These are phyloP conservation scores for Macrocybe sp. DNA, from an alignment of 1,284 basidiomycete genomes.

Conservation along the genomic window DNA sequence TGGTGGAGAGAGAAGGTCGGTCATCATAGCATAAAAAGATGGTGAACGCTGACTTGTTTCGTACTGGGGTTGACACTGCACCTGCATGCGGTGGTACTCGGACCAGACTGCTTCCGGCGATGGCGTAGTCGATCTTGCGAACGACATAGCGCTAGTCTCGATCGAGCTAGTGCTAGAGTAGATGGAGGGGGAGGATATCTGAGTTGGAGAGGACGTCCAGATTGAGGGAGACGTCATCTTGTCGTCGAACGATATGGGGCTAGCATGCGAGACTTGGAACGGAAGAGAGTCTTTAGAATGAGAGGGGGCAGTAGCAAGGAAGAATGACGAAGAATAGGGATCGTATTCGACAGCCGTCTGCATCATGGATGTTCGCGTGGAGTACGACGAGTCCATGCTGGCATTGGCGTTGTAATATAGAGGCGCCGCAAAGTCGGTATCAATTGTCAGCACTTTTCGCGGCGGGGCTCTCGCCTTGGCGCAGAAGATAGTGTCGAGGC, in stretches of 20 bases:
- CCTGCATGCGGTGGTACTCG: constrained; percentile 23
- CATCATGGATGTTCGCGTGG: constrained; percentile 57
- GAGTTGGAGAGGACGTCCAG: constrained; percentile 32
- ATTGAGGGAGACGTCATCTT: constrained; percentile 41
- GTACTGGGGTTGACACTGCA: constrained; percentile 25
- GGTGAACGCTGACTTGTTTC: constrained; percentile 41
- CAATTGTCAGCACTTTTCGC: constrained; percentile 49
- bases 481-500: constrained; percentile 36
- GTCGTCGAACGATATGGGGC: constrained; percentile 33
- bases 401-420: constrained; percentile 49
- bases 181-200: constrained; percentile 34
- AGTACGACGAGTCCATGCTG: constrained; percentile 43
- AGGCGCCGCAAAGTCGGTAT: constrained; percentile 46
- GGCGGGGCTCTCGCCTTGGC: constrained; percentile 27
- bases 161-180: constrained; percentile 33
- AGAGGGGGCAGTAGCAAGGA: constrained; percentile 39
- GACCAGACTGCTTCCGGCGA: constrained; percentile 35
- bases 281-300: constrained; percentile 34
- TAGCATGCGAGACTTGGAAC: constrained; percentile 31
- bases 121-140: constrained; percentile 32
- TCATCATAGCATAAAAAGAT: constrained; percentile 33
- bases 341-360: constrained; percentile 66
- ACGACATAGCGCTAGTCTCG: constrained; percentile 24
- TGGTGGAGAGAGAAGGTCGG: constrained; percentile 33
- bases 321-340: constrained; percentile 49